Percentiles rank a stretch among this genome's conserved stretches.
Conservation (phyloP, 345 rosid genomes). For the Lumnitzera racemosa region DNA sequence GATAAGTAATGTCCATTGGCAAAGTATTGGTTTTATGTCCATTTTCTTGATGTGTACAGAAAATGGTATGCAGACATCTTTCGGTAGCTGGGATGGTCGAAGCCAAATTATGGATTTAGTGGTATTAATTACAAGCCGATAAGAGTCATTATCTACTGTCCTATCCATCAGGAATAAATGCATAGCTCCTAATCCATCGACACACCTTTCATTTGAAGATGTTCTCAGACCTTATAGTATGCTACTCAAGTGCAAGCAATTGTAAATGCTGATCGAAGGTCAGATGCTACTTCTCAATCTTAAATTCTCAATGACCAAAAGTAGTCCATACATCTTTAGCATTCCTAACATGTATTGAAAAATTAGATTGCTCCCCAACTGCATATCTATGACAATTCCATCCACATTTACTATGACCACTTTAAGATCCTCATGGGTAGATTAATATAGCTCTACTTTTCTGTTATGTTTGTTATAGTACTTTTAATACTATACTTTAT, state of each 20-base stretch:
- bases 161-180: constrained; percentile 85
- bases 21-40: too few relatives aligned
- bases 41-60: too few relatives aligned
- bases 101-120: constrained; percentile 72
- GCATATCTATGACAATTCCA: too few relatives aligned
- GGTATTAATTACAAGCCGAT: constrained; percentile 79
- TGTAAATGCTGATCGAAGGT: constrained; percentile 68
- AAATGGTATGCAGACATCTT: constrained; percentile 49
- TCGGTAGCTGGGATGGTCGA: constrained; percentile 93
- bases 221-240: constrained; percentile 83
- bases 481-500: too few relatives aligned
- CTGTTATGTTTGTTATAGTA: neutral
- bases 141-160: constrained; percentile 68
- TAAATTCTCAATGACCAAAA: neutral
- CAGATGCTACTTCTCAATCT: constrained; percentile 51
- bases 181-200: constrained; percentile 52
- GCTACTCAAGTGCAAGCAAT: constrained; percentile 91
- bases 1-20: too few relatives aligned
- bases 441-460: neutral
- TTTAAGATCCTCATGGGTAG: too few relatives aligned
- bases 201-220: constrained; percentile 80
- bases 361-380: too few relatives aligned
- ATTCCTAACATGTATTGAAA: too few relatives aligned
- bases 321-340: too few relatives aligned
- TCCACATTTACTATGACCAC: too few relatives aligned